Evolutionary conservation across 805 yeast genomes (phyloP).

Genomic region (Komagataella phaffii): DNA sequence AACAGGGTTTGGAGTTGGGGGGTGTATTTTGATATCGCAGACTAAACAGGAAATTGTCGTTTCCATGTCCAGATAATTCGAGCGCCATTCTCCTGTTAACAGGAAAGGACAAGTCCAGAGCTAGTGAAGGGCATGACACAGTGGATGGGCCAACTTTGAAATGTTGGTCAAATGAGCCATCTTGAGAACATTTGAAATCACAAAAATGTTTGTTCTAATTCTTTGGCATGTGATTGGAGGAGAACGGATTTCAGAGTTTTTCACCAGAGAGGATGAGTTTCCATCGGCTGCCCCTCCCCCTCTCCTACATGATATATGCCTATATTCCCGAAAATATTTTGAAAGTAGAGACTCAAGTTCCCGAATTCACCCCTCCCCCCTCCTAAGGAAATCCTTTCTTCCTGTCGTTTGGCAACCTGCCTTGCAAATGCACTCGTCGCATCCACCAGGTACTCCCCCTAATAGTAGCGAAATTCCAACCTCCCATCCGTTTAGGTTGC

Average conservation of each 20-base stretch:
- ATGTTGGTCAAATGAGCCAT: no score
- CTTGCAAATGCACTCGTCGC: neutral
- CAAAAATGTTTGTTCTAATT: no score
- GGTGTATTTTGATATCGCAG: neutral
- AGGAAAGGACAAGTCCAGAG: no score
- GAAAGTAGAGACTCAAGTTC: neutral
- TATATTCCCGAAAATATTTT: neutral
- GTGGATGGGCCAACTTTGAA: no score
- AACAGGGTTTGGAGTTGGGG: neutral
- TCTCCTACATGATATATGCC: neutral
- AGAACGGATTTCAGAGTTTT: no score
- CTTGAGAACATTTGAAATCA: no score
- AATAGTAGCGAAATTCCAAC: neutral
- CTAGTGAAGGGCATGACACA: no score
- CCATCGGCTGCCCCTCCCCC: neutral
- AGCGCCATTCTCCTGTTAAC: neutral
- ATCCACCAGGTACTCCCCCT: neutral
- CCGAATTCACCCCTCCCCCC: neutral
- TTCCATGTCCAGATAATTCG: neutral
- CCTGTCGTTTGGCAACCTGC: neutral
- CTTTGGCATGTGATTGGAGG: no score
- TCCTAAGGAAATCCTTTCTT: neutral
- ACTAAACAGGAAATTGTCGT: neutral
- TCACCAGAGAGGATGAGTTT: neutral
- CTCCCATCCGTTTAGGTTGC: neutral